A percentile compares a stretch with the other conserved stretches of the same genome.
Evolutionary conservation across 2,329 filamentous ascomycete species (phyloP).

Genomic region (Mycosphaerella sp.): DNA sequence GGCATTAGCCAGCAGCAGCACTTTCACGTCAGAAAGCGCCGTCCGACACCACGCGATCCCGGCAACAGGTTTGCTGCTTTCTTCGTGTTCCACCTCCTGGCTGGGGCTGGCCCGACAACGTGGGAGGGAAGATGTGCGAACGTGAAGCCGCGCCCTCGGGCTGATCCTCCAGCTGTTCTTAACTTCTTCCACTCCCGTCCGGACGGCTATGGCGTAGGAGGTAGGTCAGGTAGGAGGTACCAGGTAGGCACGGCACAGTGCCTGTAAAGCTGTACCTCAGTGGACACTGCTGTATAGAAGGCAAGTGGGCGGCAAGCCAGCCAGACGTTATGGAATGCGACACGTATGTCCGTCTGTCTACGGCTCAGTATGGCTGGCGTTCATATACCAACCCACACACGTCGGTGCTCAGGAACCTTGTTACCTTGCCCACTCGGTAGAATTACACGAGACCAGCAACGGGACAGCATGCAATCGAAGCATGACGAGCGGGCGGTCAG

Average conservation of each 20-base stretch:
- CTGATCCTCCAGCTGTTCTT: background rate
- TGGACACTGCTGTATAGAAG: no score
- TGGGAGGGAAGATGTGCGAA: background rate
- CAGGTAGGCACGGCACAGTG: background rate
- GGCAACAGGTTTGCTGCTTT: background rate
- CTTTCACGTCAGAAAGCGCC: background rate
- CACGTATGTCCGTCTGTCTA: background rate
- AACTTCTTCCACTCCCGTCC: background rate
- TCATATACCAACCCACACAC: background rate
- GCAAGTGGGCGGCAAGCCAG: no score
- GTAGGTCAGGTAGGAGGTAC: background rate
- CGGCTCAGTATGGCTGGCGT: background rate
- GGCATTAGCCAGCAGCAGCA: constrained; percentile 8
- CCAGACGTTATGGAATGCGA: background rate
- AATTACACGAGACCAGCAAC: no score
- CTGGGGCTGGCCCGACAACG: background rate
- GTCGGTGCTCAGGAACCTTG: background rate
- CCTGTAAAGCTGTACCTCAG: background rate
- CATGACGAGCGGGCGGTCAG: background rate
- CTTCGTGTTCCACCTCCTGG: background rate
- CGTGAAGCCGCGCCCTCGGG: background rate
- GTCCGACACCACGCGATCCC: background rate
- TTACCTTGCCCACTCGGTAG: background rate
- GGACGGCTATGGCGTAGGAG: background rate
- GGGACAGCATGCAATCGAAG: background rate